Conservation (phyloP, 805 yeast genomes). For the Kregervanrija delftensis region DNA sequence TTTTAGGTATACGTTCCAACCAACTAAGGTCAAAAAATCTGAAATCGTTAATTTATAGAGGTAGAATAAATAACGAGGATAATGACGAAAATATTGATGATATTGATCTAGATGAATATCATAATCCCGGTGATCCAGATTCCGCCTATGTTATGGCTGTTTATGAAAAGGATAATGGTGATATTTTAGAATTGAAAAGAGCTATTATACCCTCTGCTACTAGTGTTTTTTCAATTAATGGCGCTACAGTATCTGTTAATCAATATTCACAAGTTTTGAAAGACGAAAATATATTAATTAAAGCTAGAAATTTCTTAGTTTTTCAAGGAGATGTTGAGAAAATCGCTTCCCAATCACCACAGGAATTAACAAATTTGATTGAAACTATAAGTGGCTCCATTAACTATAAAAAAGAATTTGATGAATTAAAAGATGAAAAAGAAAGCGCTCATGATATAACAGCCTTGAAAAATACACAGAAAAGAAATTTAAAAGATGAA, state of each 20-base stretch:
- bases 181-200: conserved; percentile 55
- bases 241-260: conserved; percentile 48
- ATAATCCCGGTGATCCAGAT: conserved; percentile 40
- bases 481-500: conserved; percentile 66
- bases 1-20: conserved; percentile 71
- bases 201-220: conserved; percentile 50
- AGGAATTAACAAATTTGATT: conserved; percentile 62
- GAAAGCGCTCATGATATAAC: conserved; percentile 62
- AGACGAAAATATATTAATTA: conserved; percentile 73
- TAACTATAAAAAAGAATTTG: conserved; percentile 63
- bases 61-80: conserved; percentile 35
- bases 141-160: conserved; percentile 73
- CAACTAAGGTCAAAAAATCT: conserved; percentile 71
- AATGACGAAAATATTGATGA: conserved; percentile 16
- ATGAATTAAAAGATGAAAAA: conserved; percentile 50
- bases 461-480: conserved; percentile 56
- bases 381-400: conserved; percentile 82
- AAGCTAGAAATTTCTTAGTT: conserved; percentile 86
- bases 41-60: conserved; percentile 77
- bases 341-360: conserved; percentile 80
- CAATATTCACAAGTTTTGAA: conserved; percentile 64
- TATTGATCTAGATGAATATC: conserved; percentile 15
- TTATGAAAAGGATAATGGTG: conserved; percentile 60
- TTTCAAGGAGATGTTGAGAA: conserved; percentile 97
- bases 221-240: conserved; percentile 64